phyloP scores from a whole-genome alignment of 495 filamentous ascomycete genomes.

The Xylaria scruposa region DNA sequence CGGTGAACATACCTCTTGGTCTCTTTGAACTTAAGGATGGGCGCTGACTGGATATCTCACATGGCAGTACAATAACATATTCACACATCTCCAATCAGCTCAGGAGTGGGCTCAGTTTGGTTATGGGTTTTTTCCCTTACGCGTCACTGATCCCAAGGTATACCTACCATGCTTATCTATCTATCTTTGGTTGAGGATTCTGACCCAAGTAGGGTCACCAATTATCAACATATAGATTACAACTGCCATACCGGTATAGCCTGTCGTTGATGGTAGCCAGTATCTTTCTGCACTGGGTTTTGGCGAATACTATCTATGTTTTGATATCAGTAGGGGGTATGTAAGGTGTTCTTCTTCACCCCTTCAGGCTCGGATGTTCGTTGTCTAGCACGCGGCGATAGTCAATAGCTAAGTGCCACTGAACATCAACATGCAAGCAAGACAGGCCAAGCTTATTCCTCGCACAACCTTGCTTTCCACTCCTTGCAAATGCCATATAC shows the following conservation, averaged over 20 bases:
- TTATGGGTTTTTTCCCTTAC: conserved; percentile 45
- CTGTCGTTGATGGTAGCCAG: conserved; percentile 45
- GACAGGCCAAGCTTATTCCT: too few species aligned
- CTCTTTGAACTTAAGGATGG: too few species aligned
- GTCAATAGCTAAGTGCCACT: too few species aligned
- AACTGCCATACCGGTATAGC: conserved; percentile 50
- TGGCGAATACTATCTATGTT: conserved; percentile 39
- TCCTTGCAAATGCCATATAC: too few species aligned
- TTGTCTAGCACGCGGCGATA: too few species aligned
- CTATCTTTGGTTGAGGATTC: too few species aligned
- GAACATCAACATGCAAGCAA: too few species aligned
- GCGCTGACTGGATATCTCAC: conserved; percentile 4
- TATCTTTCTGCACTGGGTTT: conserved; percentile 49
- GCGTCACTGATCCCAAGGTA: conserved; percentile 53
- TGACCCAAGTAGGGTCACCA: conserved; percentile 39
- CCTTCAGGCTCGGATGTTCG: too few species aligned
- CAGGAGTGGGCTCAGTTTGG: conserved; percentile 30
- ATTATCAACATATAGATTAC: conserved; percentile 52
- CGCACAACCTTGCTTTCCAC: too few species aligned
- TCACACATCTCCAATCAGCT: conserved; percentile 35
- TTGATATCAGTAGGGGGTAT: neutral
- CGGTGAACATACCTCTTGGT: conserved; percentile 20
- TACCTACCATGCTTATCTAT: neutral
- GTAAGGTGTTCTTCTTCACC: neutral
- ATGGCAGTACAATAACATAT: conserved; percentile 28